Evolutionary conservation across 78 protist species (phyloP), one percentile per base, ranked within the genome.

Genomic region (Chrysochromulina parva): DNA sequence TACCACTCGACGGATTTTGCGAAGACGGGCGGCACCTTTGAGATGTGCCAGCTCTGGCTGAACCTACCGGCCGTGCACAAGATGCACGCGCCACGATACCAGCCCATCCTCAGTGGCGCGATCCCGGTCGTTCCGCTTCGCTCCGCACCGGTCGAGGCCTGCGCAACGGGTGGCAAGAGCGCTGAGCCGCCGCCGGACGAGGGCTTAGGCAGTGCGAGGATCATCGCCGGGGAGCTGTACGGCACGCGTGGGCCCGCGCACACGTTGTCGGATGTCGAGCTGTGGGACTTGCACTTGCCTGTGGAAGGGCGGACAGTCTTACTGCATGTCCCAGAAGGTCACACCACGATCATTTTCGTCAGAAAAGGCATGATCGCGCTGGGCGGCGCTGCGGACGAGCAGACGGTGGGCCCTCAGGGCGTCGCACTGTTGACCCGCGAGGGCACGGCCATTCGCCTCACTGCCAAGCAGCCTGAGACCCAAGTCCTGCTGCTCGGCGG

Each of bases 61-160:
- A 96, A 96, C 67, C 90, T 96, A 24, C 96, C 96, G 10, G 57
- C 71, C 10, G 28, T 28, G 60, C 78, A 92, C 57, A 96, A 96
- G 91, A 96, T 96, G 98, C 66, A n/a, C 52, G 85, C 92, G 55
- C 97, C 98, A 26, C 52, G 92, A 28, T 95, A 94, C 93, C 96
- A 96, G 90, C 92, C 88, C n/a, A 60, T 95, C 28, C 76, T 65
- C 38, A 67, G 90, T 1, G 69, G 76, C 16, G 1, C 67, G 58
- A 69, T 94, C 13, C 96, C 95, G 0, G 52, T 9, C 20, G 92
- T 73, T 19, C 90, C 90, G 28, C 6, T 67, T 28, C 38, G 24
- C 17, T 80, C 67, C 22, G 62, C 62, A 13, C 24, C 62, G 7
- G 62, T 13, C 62, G 62, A 58, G 24, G 62, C 24, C 62, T 38